Base-by-base conservation (phyloP, 345 rosid species). In the Salix arbutifolia region DNA sequence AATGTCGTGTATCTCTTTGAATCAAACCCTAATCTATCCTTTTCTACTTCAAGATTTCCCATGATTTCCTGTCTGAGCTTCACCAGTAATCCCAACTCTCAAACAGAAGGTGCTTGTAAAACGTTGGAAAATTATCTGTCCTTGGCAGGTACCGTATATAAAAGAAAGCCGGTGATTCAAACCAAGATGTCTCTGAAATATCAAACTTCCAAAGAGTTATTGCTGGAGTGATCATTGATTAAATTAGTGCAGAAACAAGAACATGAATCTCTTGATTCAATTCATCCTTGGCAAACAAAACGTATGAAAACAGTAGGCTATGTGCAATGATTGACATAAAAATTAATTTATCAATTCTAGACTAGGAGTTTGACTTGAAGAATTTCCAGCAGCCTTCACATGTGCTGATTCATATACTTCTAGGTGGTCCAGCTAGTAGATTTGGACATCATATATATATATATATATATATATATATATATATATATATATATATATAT, bases 1-100 rank as follows among this genome's bases (percentile, higher is more conserved):
- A 31, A 35, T 8, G 66, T 35, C 52, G 53, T 52, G 66, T 50
- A 66, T 67, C 37, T 67, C 37, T 53, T 37, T 26, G 65, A 37
- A 75, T 50, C 66, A 3, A 8, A 26, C 8, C 78, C 78, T 25
- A 56, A 37, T 44, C 25, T 67, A 23, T 67, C 52, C 60, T 53
- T 75, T 50, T 2, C 25, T 25, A 74, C 31, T 30, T 74, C 30
- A 65, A 65, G 48, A 25, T 23, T 67, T 26, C 53, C 72, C 78
- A 75, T 75, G 65, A 61, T 52, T 12, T 75, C n/a, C 25, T n/a
- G 28, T 58, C 28, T 9, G 64, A 23, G 16, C 64, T 58, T 58
- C 64, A 58, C 64, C 23, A 9, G 64, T 6, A 62, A 28, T 44
- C 38, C 44, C 42, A 16, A 44, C 70, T 60, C 33, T 60, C 33